These are phyloP conservation scores for Neurospora discreta DNA, from an alignment of 495 filamentous ascomycete species.

Conservation along the genomic window DNA sequence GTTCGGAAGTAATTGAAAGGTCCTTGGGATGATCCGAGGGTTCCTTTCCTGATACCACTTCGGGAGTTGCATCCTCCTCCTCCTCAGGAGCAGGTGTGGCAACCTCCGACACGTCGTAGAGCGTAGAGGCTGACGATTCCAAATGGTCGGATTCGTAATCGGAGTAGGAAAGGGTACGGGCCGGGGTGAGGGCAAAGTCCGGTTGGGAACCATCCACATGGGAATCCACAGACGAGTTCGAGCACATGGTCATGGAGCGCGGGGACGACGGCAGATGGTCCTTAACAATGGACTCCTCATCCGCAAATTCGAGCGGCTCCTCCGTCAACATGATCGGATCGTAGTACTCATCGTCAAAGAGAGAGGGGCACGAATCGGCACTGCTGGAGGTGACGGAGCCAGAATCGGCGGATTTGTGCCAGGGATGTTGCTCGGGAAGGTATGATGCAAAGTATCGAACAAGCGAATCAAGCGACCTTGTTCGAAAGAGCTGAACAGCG, in stretches of 20 bases:
- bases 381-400: slow-evolving; percentile 17
- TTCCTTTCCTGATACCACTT: slow-evolving; percentile 3
- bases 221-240: slow-evolving; percentile 28
- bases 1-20: slow-evolving; percentile 11
- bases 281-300: slow-evolving; percentile 7
- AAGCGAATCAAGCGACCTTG: slow-evolving; percentile 40
- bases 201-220: slow-evolving; percentile 12
- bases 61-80: slow-evolving; percentile 5
- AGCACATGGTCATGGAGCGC: slow-evolving; percentile 38
- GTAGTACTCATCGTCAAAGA: slow-evolving; percentile 29
- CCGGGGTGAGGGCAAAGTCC: slow-evolving; percentile 22
- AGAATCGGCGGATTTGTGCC: slow-evolving; percentile 17
- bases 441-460: slow-evolving; percentile 40
- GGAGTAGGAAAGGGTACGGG: slow-evolving; percentile 33
- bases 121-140: slow-evolving; percentile 23
- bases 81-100: slow-evolving; percentile 9
- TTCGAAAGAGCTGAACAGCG: slow-evolving; percentile 40
- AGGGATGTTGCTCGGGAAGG: slow-evolving; percentile 33
- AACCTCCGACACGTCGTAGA: slow-evolving; percentile 25
- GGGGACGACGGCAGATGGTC: slow-evolving; percentile 32
- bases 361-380: slow-evolving; percentile 13
- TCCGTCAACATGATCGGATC: slow-evolving; percentile 28
- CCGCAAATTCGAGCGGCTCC: slow-evolving; percentile 27
- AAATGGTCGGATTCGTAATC: slow-evolving; percentile 30
- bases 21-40: slow-evolving; percentile 6